Evolutionary conservation across 1,139 yeast species (phyloP).

Genomic region (Candida sp.): DNA sequence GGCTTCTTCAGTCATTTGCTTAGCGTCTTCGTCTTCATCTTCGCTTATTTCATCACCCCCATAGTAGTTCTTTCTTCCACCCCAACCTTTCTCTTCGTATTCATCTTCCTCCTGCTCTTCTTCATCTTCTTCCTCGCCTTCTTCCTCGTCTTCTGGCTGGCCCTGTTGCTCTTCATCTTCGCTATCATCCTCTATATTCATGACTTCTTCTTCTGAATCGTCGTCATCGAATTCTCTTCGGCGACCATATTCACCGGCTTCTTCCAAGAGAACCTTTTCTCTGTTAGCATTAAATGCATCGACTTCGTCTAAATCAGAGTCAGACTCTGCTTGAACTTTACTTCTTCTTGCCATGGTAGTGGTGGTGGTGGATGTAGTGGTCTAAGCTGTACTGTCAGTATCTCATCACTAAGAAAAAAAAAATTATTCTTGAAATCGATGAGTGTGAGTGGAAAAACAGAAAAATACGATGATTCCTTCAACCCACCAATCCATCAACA

Average conservation of each 20-base stretch:
- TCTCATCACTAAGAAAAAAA: neutral
- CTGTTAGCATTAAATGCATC: slow-evolving; percentile 72
- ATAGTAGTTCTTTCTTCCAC: slow-evolving; percentile 74
- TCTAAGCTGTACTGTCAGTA: too few species aligned
- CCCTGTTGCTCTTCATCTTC: slow-evolving; percentile 28
- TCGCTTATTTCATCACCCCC: slow-evolving; percentile 82
- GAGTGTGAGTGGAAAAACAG: neutral
- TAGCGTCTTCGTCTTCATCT: slow-evolving; percentile 65
- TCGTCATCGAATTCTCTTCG: slow-evolving; percentile 41
- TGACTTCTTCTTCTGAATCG: slow-evolving; percentile 36
- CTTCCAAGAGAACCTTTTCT: slow-evolving; percentile 63
- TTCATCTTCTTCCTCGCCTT: slow-evolving; percentile 43
- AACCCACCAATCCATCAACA: neutral
- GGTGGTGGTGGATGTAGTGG: too few species aligned
- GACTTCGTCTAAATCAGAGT: slow-evolving; percentile 62
- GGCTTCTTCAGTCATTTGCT: slow-evolving; percentile 87
- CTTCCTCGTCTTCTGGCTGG: slow-evolving; percentile 38
- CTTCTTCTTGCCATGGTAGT: slow-evolving; percentile 17
- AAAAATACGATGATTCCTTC: slow-evolving; percentile 4
- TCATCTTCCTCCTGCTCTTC: slow-evolving; percentile 53
- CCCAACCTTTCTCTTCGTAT: slow-evolving; percentile 76
- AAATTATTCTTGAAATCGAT: neutral
- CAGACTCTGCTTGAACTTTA: slow-evolving; percentile 20
- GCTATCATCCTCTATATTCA: slow-evolving; percentile 24
- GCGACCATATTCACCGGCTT: slow-evolving; percentile 52